Evolutionary conservation across 306 rosid species (phyloP), one percentile per base, ranked within the genome.

Genomic region (Vachellia collinsii): DNA sequence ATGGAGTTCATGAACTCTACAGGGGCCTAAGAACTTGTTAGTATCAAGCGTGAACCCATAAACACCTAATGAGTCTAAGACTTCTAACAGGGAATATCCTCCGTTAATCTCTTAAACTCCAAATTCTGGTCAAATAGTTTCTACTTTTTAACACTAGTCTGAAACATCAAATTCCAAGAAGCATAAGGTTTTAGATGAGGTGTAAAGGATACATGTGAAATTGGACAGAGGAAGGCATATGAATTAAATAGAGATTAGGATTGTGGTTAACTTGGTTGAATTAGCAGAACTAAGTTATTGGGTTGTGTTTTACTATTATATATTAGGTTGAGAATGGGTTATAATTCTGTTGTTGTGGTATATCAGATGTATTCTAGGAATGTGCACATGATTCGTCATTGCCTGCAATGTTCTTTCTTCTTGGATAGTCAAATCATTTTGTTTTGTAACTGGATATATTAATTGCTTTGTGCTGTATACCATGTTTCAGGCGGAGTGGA

Each of bases 401-500:
- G n/a, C 77, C 41, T 63, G 51, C 23, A 19, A 12, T 69, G 47
- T 66, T 50, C 65, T 78, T 17, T 82, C 79, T 23, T 4, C 63
- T 78, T 79, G 79, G 70, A 38, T 78, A 56, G 66, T 13, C 3
- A 14, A 62, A 62, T 63, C 74, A 81, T 74, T 75, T 58, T 17
- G 62, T 59, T 59, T 64, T 59, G 76, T 5, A 81, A 37, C 78
- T 68, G 76, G 79, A 70, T 76, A 54, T 88, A 37, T 73, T 56
- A 80, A 70, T 82, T 77, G 85, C 72, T 68, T 56, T 17, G 42
- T 81, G 11, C 75, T 85, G 80, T 85, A 36, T 70, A 69, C 4
- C 58, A 54, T 83, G 71, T 81, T 85, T 88, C 91, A 96, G 99
- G 99, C 99, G 34, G 99, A 96, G 90, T 96, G 98, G 99, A 96